Evolutionary conservation across 2,329 filamentous ascomycete genomes (phyloP), one percentile per base, ranked within the genome.

Genomic region (Ramularia collo-cygni): DNA sequence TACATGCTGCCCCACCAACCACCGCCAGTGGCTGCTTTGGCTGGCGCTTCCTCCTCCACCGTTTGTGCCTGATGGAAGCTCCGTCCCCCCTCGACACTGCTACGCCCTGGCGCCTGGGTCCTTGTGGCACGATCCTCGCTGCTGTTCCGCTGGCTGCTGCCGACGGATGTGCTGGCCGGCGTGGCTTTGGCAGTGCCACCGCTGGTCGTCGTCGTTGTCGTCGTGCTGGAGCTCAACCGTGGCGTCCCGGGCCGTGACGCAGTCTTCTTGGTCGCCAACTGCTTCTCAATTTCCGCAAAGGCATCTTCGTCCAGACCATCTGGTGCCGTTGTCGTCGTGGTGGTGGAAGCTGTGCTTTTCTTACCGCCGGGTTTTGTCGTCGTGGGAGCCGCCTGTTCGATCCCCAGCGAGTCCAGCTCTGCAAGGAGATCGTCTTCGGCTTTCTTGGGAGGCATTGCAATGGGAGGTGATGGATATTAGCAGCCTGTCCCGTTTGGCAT

Each of bases 1-100:
- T 92, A 75, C 37, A 95, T 67, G 15, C 86, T 83, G 58, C 88
- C 87, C 85, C 87, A 95, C 84, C 87, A 93, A 39, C 87, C 83
- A 49, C 86, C 85, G 44, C 83, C 78, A 33, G 59, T 46, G 40
- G 62, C 60, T 17, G 77, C 77, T 7, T 79, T 36, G 56, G 54
- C 37, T 65, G 68, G 16, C 53, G 34, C 44, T 42, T 64, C 60
- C 35, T 68, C 64, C 47, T 68, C 62, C 13, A 76, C 78, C 1
- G 84, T 86, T 56, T 83, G 79, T 63, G 77, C 81, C 37, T 82
- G 76, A 56, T 83, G 82, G 56, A 81, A 77, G 36, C 82, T 82
- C 36, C 81, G 72, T 35, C 76, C 72, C 60, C 83, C 90, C 55
- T 95, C 88, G 43, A 71, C 83, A 10, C 86, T 93, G 65, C 85